A percentile compares a stretch with the other conserved stretches of the same genome.
phyloP scores from a whole-genome alignment of 768 basidiomycete species.

The Mycena filopes region DNA sequence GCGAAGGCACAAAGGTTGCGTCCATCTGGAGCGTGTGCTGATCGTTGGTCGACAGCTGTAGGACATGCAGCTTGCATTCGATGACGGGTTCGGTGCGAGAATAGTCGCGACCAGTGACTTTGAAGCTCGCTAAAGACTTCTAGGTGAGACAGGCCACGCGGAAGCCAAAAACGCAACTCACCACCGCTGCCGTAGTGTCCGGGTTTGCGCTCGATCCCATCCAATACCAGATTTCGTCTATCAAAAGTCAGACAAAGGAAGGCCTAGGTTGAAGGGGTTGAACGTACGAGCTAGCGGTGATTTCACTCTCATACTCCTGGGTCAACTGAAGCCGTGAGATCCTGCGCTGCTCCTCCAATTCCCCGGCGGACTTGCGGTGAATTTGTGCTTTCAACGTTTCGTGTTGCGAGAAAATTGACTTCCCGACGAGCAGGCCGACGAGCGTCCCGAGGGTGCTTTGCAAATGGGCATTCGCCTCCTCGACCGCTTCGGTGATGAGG shows the following conservation, averaged over 20 bases:
- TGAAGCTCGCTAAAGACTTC: conserved; percentile 1
- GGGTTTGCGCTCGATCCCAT: conserved; percentile 19
- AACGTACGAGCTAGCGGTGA: conserved; percentile 10
- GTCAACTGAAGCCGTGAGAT: conserved; percentile 12
- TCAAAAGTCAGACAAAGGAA: neutral
- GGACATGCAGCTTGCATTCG: conserved; percentile 42
- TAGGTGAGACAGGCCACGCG: neutral
- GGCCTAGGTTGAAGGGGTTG: neutral
- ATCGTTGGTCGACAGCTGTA: conserved; percentile 50
- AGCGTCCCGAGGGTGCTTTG: conserved; percentile 8
- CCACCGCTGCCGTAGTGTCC: conserved; percentile 7
- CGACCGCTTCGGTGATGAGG: conserved; percentile 14
- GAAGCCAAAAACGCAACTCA: neutral
- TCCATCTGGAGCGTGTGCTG: conserved; percentile 48
- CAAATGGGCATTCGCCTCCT: conserved; percentile 14
- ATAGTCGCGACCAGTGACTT: conserved; percentile 19
- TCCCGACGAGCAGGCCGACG: conserved; percentile 5
- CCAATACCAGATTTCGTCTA: conserved; percentile 19
- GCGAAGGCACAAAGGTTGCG: conserved; percentile 44
- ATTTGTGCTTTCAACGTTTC: conserved; percentile 18
- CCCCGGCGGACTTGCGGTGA: neutral
- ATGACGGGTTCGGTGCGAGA: conserved; percentile 35
- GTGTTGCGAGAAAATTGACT: conserved; percentile 13
- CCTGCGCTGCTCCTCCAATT: conserved; percentile 23
- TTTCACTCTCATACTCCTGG: conserved; percentile 24